Evolutionary conservation across 2,329 filamentous ascomycete species (phyloP).

Genomic region (Fusarium sp.): DNA sequence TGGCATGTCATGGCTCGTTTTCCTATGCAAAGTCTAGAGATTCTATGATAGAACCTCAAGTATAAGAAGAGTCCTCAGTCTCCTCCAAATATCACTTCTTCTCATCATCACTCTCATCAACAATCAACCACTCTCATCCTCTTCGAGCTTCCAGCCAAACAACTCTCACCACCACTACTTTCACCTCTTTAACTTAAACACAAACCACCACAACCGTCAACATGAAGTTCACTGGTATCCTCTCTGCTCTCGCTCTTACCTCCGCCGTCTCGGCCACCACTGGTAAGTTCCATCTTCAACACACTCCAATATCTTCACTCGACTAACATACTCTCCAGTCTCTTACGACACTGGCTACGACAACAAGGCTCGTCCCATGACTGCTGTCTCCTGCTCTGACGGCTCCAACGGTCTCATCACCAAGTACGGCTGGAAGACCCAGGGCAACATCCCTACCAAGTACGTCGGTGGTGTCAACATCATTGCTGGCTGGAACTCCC

Average conservation of each 20-base stretch:
- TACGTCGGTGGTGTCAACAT: conserved; percentile 65
- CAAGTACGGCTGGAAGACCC: conserved; percentile 67
- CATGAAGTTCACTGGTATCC: conserved; percentile 58
- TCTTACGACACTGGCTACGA: conserved; percentile 81
- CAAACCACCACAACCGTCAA: conserved; percentile 44
- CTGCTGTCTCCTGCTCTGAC: conserved; percentile 72
- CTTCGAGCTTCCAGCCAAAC: conserved; percentile 26
- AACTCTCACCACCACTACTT: conserved; percentile 15
- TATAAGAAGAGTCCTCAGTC: conserved; percentile 39
- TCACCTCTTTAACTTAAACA: conserved; percentile 15
- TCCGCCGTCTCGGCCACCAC: conserved; percentile 52
- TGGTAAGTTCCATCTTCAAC: conserved; percentile 40
- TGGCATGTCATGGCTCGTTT: conserved; percentile 28
- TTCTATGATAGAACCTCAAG: conserved; percentile 7
- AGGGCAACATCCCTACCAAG: conserved; percentile 63
- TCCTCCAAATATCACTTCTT: conserved; percentile 17
- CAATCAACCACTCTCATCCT: conserved; percentile 23
- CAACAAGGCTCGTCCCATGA: conserved; percentile 64
- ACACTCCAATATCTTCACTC: neutral
- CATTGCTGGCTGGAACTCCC: conserved; percentile 67
- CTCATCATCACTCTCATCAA: conserved; percentile 30
- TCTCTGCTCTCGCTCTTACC: conserved; percentile 54
- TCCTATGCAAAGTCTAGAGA: conserved; percentile 13
- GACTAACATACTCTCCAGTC: conserved; percentile 56
- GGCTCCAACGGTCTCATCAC: conserved; percentile 74